Evolutionary conservation across 2,329 filamentous ascomycete genomes (phyloP).

Genomic region (Aspergillus ustus): DNA sequence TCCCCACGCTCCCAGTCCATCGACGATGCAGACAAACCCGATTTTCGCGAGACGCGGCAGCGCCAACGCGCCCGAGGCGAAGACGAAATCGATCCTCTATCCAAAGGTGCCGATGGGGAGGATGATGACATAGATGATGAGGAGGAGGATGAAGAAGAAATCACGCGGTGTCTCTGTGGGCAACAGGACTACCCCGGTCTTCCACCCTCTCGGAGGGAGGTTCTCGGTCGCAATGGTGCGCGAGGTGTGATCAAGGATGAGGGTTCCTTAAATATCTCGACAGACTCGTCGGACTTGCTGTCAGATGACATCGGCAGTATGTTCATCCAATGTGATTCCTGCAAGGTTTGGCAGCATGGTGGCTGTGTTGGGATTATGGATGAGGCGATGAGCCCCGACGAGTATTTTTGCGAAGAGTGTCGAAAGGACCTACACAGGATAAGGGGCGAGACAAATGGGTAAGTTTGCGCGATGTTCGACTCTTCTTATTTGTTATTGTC

Average conservation of each 20-base stretch:
- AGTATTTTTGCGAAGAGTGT: conserved; percentile 98
- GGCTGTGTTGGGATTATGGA: conserved; percentile 97
- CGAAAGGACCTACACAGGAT: conserved; percentile 89
- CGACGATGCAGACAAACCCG: conserved; percentile 63
- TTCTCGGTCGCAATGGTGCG: conserved; percentile 59
- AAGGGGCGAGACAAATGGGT: conserved; percentile 82
- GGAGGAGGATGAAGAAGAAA: conserved; percentile 80
- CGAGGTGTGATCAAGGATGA: conserved; percentile 60
- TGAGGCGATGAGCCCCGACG: conserved; percentile 87
- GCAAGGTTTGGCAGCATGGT: conserved; percentile 98
- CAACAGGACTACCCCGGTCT: conserved; percentile 92
- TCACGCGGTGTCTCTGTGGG: conserved; percentile 93
- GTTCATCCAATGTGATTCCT: conserved; percentile 97
- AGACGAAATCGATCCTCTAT: conserved; percentile 62
- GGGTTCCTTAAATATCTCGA: conserved; percentile 62
- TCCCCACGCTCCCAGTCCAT: conserved; percentile 63
- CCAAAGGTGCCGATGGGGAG: conserved; percentile 44
- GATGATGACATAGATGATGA: conserved; percentile 67
- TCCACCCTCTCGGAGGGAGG: conserved; percentile 61
- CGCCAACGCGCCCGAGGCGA: conserved; percentile 76
- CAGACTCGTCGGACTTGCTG: conserved; percentile 63
- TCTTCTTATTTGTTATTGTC: background rate
- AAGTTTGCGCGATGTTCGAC: conserved; percentile 47
- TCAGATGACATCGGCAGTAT: conserved; percentile 89
- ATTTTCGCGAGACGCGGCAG: conserved; percentile 73